Percentiles rank a stretch among this genome's conserved stretches.
Conservation (phyloP, 495 filamentous ascomycete genomes). For the Penicillium fimorum region DNA sequence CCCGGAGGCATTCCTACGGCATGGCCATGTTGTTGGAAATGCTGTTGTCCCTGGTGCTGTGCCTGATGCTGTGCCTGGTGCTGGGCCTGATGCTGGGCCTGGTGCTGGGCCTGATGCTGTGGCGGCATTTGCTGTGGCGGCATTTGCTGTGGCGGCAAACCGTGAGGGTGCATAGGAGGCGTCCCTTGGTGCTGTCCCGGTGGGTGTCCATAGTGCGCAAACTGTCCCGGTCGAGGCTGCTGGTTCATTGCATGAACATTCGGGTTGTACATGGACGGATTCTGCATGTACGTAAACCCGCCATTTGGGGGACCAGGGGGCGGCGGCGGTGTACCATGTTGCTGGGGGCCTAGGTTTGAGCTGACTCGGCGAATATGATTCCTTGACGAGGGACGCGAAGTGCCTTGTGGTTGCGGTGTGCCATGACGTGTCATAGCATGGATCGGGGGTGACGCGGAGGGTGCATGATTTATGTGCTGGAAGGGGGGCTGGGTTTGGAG, state of each 20-base stretch:
- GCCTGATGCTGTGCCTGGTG: no score
- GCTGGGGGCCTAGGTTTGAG: conserved; percentile 68
- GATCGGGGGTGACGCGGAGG: conserved; percentile 88
- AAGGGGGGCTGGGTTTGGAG: conserved; percentile 73
- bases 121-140: conserved; percentile 35
- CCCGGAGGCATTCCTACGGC: conserved; percentile 27
- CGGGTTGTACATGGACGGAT: conserved; percentile 80
- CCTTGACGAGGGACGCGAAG: conserved; percentile 78
- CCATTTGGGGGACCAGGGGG: conserved; percentile 67
- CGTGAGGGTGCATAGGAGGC: conserved; percentile 33
- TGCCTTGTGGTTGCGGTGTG: conserved; percentile 73
- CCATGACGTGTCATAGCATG: conserved; percentile 72
- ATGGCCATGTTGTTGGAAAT: conserved; percentile 47
- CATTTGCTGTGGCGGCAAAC: conserved; percentile 34
- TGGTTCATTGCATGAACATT: conserved; percentile 54
- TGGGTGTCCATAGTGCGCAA: conserved; percentile 48
- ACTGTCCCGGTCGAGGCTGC: conserved; percentile 46
- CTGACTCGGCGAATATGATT: conserved; percentile 74
- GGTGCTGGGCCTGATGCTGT: no score
- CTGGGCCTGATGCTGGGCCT: conserved; percentile 20
- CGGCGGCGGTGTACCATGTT: conserved; percentile 54
- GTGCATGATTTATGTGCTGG: conserved; percentile 79
- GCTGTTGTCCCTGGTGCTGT: conserved; percentile 34
- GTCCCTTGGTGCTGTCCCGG: conserved; percentile 33
- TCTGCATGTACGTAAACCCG: conserved; percentile 74